Evolutionary conservation across 1,284 basidiomycete species (phyloP).

Genomic region (Apiotrichum mycotoxinovorans): DNA sequence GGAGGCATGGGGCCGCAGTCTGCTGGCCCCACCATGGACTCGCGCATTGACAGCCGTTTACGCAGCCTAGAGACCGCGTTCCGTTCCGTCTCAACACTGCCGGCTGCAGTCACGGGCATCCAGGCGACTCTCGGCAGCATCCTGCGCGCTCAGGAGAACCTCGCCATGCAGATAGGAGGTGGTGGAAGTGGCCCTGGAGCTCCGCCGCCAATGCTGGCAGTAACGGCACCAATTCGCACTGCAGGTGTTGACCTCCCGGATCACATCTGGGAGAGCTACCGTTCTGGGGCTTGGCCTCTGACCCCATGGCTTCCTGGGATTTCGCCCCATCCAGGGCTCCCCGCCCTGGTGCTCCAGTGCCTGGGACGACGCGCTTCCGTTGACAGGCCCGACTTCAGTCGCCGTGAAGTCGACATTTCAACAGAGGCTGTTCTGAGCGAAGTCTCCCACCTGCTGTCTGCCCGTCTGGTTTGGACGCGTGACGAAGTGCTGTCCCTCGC

Average conservation of each 20-base stretch:
- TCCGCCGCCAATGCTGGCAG: background rate
- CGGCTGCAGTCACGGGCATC: conserved; percentile 13
- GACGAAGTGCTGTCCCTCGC: conserved; percentile 44
- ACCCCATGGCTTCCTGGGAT: conserved; percentile 46
- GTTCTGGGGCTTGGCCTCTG: conserved; percentile 42
- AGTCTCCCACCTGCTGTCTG: conserved; percentile 28
- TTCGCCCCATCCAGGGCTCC: conserved; percentile 33
- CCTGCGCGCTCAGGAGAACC: conserved; percentile 15
- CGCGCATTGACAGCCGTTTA: conserved; percentile 14
- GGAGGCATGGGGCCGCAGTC: conserved; percentile 1
- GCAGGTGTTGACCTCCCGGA: conserved; percentile 27
- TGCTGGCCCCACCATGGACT: background rate
- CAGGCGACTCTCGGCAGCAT: conserved; percentile 16
- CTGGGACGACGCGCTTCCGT: conserved; percentile 34
- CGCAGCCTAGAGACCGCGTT: conserved; percentile 16
- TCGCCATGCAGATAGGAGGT: conserved; percentile 7
- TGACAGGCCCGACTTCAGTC: conserved; percentile 26
- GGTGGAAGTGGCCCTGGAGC: background rate
- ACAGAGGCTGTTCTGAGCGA: conserved; percentile 27
- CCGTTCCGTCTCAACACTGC: conserved; percentile 13
- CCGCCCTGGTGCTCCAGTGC: conserved; percentile 32
- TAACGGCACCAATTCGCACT: background rate
- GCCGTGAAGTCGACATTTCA: conserved; percentile 27
- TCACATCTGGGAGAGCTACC: conserved; percentile 36
- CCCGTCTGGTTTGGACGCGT: conserved; percentile 32